phyloP scores from a whole-genome alignment of 345 rosid genomes.

The Clarkia xantiana region DNA sequence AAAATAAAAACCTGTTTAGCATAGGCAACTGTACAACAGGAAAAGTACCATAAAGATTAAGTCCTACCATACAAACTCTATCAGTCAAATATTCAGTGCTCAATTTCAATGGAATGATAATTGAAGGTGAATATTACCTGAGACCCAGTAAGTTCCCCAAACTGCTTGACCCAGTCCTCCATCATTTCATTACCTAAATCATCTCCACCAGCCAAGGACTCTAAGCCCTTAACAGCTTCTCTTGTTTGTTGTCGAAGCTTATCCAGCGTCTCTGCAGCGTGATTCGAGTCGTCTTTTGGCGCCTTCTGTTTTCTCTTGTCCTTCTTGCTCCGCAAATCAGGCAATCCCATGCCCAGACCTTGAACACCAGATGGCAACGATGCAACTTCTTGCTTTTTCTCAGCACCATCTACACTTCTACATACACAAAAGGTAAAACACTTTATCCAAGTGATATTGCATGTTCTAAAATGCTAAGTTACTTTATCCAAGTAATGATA shows the following conservation, averaged over 20 bases:
- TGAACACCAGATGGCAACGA: conserved; percentile 48
- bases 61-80: no score
- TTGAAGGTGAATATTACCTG: conserved; percentile 31
- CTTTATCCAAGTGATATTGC: neutral
- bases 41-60: no score
- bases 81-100: no score
- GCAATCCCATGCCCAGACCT: conserved; percentile 90
- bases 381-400: conserved; percentile 21
- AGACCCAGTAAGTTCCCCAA: conserved; percentile 75
- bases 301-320: conserved; percentile 56
- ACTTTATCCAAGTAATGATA: no score
- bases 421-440: conserved; percentile 6
- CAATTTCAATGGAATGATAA: neutral
- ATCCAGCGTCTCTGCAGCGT: conserved; percentile 71
- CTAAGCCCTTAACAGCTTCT: conserved; percentile 74
- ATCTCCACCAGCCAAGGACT: conserved; percentile 40
- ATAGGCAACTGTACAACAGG: no score
- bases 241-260: conserved; percentile 74
- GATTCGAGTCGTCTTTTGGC: conserved; percentile 36
- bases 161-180: conserved; percentile 96
- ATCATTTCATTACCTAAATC: conserved; percentile 52
- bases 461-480: neutral
- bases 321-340: conserved; percentile 73
- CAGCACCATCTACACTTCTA: conserved; percentile 33
- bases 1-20: no score